Conservation (phyloP, 345 rosid genomes). For the Chamaenerion angustifolium region DNA sequence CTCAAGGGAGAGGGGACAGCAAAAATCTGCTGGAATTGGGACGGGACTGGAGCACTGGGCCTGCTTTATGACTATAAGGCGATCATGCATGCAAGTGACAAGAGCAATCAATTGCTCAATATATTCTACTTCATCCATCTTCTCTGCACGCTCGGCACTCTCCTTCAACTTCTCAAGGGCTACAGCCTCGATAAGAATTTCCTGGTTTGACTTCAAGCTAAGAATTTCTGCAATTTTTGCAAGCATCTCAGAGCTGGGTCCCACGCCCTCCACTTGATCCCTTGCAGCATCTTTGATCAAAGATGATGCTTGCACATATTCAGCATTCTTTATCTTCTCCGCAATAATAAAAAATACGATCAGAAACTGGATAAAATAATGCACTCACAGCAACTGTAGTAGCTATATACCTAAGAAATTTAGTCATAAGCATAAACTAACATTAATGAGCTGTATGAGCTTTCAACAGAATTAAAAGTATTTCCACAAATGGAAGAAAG, state of each 20-base stretch:
- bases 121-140: constrained; percentile 55
- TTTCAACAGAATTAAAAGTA: no score
- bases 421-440: no score
- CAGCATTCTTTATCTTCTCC: constrained; percentile 55
- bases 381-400: no score
- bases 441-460: no score
- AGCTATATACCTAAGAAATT: no score
- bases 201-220: constrained; percentile 78
- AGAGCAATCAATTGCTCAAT: constrained; percentile 56
- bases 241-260: constrained; percentile 51
- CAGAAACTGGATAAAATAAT: constrained; percentile 2
- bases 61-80: constrained; percentile 62
- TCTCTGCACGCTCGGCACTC: constrained; percentile 80
- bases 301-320: constrained; percentile 39
- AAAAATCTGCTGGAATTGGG: constrained; percentile 89
- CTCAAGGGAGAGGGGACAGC: constrained; percentile 91
- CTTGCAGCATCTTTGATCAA: constrained; percentile 43
- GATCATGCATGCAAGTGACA: constrained; percentile 63
- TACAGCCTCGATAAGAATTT: constrained; percentile 79
- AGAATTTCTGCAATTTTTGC: constrained; percentile 57
- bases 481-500: no score
- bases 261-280: constrained; percentile 46
- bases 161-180: constrained; percentile 94
- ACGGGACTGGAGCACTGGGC: constrained; percentile 59
- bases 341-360: constrained; percentile 9